phyloP scores from a whole-genome alignment of 345 rosid genomes.

The Moricandia arvensis region DNA sequence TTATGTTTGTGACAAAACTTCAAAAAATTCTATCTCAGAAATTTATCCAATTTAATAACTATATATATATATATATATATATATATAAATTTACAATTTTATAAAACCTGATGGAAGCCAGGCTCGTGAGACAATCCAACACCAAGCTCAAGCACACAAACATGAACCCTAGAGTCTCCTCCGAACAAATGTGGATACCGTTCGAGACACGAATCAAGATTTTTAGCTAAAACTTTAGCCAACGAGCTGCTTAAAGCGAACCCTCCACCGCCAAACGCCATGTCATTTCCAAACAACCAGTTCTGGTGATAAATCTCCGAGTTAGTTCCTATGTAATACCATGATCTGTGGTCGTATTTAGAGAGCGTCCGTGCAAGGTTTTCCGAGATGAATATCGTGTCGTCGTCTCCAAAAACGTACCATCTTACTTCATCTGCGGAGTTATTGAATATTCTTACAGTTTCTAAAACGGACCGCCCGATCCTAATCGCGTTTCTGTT shows the following conservation, averaged over 20 bases:
- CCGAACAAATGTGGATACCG: conserved; percentile 85
- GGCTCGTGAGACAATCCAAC: conserved; percentile 68
- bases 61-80: no score
- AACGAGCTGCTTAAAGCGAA: conserved; percentile 73
- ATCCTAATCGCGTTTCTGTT: conserved; percentile 68
- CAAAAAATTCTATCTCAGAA: no score
- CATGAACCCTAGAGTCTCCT: conserved; percentile 66
- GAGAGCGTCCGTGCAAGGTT: conserved; percentile 71
- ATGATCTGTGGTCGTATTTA: conserved; percentile 69
- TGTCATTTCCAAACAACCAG: conserved; percentile 50
- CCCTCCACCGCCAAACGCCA: conserved; percentile 89
- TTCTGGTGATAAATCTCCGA: conserved; percentile 72
- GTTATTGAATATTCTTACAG: conserved; percentile 33
- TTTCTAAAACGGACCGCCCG: conserved; percentile 65
- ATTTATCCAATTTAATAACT: no score
- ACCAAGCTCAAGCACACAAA: conserved; percentile 85
- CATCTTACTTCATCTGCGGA: conserved; percentile 54
- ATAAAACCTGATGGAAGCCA: conserved; percentile 88
- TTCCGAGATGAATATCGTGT: conserved; percentile 64
- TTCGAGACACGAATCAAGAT: conserved; percentile 74
- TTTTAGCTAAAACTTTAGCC: conserved; percentile 63
- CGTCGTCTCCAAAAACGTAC: conserved; percentile 89
- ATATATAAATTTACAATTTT: not conserved
- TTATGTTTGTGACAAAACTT: no score
- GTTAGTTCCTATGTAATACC: conserved; percentile 76